phyloP scores from a whole-genome alignment of 164 flowering plant genomes.

The Annona cherimola region DNA sequence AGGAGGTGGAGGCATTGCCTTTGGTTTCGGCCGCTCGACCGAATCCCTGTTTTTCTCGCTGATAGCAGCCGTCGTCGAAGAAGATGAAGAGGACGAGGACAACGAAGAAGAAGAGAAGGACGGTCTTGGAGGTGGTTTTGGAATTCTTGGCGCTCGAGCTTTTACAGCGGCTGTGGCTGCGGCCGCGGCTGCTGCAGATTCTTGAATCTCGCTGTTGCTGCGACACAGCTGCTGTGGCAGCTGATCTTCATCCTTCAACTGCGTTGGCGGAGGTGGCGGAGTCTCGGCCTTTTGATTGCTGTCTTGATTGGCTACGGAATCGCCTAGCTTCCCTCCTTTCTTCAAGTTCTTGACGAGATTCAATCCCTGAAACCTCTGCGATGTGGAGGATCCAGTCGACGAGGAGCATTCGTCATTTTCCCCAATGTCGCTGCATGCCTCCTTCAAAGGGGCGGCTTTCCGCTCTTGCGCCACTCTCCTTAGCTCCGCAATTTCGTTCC shows the following conservation, averaged over 20 bases:
- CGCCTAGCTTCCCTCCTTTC: constrained; percentile 20
- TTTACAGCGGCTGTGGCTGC: constrained; percentile 27
- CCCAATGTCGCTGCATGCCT: constrained; percentile 2
- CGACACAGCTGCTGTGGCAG: constrained; percentile 28
- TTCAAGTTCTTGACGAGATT: constrained; percentile 39
- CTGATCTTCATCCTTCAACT: constrained; percentile 28
- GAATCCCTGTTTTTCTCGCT: constrained; percentile 8
- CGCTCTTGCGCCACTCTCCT: constrained; percentile 13
- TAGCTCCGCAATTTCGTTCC: constrained; percentile 35
- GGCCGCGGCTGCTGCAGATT: constrained; percentile 7
- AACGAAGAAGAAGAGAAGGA: constrained; percentile 10
- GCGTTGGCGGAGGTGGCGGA: constrained; percentile 2
- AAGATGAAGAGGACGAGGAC: neutral
- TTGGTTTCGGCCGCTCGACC: neutral
- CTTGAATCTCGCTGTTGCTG: constrained; percentile 25
- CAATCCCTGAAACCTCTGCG: constrained; percentile 54
- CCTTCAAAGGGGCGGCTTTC: constrained; percentile 5
- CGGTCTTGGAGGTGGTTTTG: constrained; percentile 40
- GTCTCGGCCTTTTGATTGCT: constrained; percentile 22
- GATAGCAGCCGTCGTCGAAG: neutral
- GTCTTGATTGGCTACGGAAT: constrained; percentile 14
- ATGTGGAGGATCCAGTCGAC: constrained; percentile 4
- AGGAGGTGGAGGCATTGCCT: constrained; percentile 16
- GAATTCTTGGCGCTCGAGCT: constrained; percentile 71
- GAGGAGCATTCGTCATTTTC: constrained; percentile 36